Percentiles rank a stretch among this genome's conserved stretches.
Conservation (phyloP, 495 filamentous ascomycete genomes). For the Tuber magnatum region DNA sequence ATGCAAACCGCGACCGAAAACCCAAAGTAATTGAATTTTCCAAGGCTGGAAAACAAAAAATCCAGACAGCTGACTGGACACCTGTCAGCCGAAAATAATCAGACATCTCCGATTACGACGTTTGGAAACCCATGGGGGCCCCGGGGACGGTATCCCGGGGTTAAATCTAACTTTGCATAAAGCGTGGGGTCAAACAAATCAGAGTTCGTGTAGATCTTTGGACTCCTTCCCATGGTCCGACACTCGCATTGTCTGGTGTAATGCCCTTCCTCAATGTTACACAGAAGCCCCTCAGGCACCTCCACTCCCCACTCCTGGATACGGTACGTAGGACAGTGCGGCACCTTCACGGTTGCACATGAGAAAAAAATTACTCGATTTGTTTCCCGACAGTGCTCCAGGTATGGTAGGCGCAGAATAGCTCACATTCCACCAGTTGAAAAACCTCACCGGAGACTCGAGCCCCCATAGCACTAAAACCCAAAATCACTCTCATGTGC, state of each 20-base stretch:
- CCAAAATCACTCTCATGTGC: background rate
- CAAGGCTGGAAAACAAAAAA: background rate
- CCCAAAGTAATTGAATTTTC: background rate
- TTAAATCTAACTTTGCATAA: background rate
- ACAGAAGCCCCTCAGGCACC: background rate
- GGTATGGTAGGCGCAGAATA: background rate
- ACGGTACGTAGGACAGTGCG: background rate
- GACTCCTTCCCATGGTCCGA: background rate
- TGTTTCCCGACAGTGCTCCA: background rate
- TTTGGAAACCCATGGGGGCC: background rate
- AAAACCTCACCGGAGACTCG: background rate
- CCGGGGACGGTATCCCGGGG: background rate
- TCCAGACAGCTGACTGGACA: background rate
- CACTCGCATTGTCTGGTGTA: background rate
- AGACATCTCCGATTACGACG: background rate
- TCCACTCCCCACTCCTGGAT: background rate
- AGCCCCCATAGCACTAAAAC: background rate
- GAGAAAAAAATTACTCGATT: background rate
- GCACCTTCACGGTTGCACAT: background rate
- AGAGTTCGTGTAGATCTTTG: background rate
- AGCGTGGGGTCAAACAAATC: background rate
- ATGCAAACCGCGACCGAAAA: background rate
- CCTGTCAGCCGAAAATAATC: background rate
- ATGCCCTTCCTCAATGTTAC: background rate
- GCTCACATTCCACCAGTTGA: background rate